Base-by-base conservation (phyloP, 495 filamentous ascomycete species). In the Aspergillus campestris region DNA sequence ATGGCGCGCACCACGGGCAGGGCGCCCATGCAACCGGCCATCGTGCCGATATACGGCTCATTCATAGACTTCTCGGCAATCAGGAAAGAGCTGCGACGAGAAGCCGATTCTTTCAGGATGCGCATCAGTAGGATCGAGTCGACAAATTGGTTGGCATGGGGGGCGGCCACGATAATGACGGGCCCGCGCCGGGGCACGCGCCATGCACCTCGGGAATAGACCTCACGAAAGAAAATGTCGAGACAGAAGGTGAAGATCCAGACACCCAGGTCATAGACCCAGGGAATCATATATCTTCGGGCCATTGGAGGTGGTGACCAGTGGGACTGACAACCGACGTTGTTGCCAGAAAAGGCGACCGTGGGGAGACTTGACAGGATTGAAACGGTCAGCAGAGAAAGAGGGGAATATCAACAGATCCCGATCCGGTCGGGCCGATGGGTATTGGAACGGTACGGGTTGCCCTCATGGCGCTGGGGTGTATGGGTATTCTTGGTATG, bases 71-170 rank as follows among this genome's bases (percentile, higher is more conserved):
- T 95, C 44, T 91, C 89, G 3, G 92, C 92, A 45, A 94, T 92
- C 7, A 99, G 81, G 57, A 92, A 89, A 42, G 87, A 83, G 47
- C 94, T 87, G 11, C 92, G 86, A 44, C 92, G 86, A 40, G 86
- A 81, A 38, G 87, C 83, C 69, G 95, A 89, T 47, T 75, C 81
- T 45, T 85, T 81, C 14, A 97, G 77, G 7, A 86, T 84, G 38
- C 90, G 87, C 79, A 94, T 92, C 15, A 99, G 75, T 46, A 97
- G 86, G 29, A 99, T 74, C 31, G 89, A 90, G 56, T 99, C 92
- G 53, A 97, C 88, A 54, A 99, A 99, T 81, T 91, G 40, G 15
- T 98, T 98, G 38, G 92, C 94, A 75, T 98, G 92, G 50, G 92
- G 92, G 12, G 94, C 92, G 11, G 89, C 91, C 48, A 98, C 92